Evolutionary conservation across 2,329 filamentous ascomycete genomes (phyloP), one percentile per base, ranked within the genome.

Genomic region (Triangularia setosa): DNA sequence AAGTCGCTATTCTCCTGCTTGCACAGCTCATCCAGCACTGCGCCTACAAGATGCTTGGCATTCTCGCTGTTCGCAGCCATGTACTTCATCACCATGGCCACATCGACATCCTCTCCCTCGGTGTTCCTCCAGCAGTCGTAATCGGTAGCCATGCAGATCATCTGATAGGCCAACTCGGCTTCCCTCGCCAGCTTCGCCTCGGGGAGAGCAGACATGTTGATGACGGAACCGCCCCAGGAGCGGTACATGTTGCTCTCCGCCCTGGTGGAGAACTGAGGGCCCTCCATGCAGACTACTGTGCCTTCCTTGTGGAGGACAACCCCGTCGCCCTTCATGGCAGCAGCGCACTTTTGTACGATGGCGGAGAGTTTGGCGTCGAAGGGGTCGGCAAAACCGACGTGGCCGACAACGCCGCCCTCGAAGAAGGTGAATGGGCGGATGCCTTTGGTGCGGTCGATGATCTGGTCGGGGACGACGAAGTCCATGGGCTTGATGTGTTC

Each of bases 101-200:
- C 95, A 67, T 93, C 93, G 67, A 99, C 95, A 69, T 91, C 91
- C 64, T 87, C 90, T 56, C 91, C 91, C 64, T 87, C 90, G 58
- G 85, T 85, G 21, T 85, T 87, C 75, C 93, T 90, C 95, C 95
- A 99, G 87, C 94, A 98, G 82, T 99, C 95, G 78, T 99, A 99
- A 81, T 99, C 95, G 27, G 95, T 99, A 33, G 92, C 92, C 95
- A 99, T 99, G 83, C 94, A 97, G 74, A 99, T 96, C 86, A 97
- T 96, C 81, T 96, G 93, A 79, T 98, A 98, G 35, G 90, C 90
- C 72, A 99, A 90, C 82, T 99, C 95, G 24, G 95, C 95, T 81
- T 99, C 95, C 61, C 92, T 89, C 9, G 95, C 95, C 21, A 99
- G 88, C 83, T 99, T 99, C 58, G 94, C 91, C 80, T 99, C 95